phyloP scores from a whole-genome alignment of 176 grass and related monocot genomes.

The Oryza coarctata region DNA sequence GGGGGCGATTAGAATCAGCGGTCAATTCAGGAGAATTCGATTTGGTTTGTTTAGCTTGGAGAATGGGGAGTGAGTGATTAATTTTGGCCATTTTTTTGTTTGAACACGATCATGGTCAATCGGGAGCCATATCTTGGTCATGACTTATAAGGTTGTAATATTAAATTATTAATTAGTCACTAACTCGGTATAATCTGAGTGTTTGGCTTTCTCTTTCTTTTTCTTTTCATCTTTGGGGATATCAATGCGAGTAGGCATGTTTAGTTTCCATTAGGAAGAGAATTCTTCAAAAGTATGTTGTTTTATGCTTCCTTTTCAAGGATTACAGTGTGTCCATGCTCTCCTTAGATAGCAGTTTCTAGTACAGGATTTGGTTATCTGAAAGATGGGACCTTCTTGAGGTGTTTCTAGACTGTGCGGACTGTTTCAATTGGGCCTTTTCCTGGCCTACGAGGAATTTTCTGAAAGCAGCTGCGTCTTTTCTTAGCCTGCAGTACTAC shows the following conservation, averaged over 20 bases:
- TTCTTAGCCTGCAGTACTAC: conserved; percentile 19
- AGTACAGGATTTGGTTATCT: neutral
- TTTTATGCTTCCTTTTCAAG: neutral
- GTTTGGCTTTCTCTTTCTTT: neutral
- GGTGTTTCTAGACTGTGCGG: conserved; percentile 1
- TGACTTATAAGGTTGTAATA: neutral
- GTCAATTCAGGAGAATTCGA: neutral
- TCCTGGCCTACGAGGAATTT: conserved; percentile 10
- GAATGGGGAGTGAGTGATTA: neutral
- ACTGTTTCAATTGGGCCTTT: neutral
- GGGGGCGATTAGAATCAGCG: neutral
- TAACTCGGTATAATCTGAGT: neutral
- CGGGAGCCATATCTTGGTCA: neutral
- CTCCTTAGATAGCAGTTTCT: conserved; percentile 14
- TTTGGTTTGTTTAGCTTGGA: neutral
- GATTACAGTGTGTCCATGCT: conserved; percentile 1
- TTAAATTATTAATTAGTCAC: neutral
- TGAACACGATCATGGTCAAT: neutral
- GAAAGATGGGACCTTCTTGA: neutral
- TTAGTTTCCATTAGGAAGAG: conserved; percentile 18
- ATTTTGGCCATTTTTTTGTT: neutral
- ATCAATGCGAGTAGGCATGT: neutral
- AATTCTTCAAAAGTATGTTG: neutral
- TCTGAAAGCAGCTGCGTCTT: conserved; percentile 17
- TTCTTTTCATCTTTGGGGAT: neutral